These are phyloP conservation scores for Entomortierella lignicola DNA, from an alignment of 192 early-diverging fungal species.

Conservation along the genomic window DNA sequence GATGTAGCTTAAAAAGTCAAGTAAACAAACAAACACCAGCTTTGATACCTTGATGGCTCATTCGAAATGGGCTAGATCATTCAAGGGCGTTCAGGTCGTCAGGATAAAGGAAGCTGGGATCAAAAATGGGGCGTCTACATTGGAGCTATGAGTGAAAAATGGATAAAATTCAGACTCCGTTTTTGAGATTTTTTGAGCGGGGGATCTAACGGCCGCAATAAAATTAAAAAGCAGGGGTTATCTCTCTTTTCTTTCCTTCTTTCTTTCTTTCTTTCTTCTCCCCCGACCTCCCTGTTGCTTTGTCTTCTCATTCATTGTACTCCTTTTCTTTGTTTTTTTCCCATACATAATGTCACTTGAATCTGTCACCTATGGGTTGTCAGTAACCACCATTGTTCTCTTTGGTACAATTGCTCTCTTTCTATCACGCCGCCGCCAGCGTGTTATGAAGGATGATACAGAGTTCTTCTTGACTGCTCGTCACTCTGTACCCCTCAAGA, in stretches of 20 bases:
- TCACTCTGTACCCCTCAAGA: conserved; percentile 32
- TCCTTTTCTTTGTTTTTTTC: not conserved
- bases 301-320: not conserved
- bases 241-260: not conserved
- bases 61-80: too few relatives aligned
- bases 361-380: not conserved
- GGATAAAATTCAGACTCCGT: not conserved
- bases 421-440: conserved; percentile 37
- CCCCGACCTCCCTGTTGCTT: not conserved
- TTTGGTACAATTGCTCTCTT: conserved; percentile 45
- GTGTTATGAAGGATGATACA: conserved; percentile 44
- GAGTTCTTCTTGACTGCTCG: conserved; percentile 58
- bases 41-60: too few relatives aligned
- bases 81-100: too few relatives aligned
- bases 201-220: not conserved
- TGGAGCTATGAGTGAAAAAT: too few relatives aligned
- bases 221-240: not conserved
- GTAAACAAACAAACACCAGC: too few relatives aligned
- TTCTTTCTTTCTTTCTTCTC: not conserved
- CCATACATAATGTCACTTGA: not conserved
- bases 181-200: not conserved
- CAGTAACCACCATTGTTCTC: conserved; percentile 38
- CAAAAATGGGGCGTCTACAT: too few relatives aligned
- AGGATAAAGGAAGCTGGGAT: too few relatives aligned
- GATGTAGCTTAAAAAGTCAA: too few relatives aligned